phyloP scores from a whole-genome alignment of 2,329 filamentous ascomycete species.

The Blumeria hordei region DNA sequence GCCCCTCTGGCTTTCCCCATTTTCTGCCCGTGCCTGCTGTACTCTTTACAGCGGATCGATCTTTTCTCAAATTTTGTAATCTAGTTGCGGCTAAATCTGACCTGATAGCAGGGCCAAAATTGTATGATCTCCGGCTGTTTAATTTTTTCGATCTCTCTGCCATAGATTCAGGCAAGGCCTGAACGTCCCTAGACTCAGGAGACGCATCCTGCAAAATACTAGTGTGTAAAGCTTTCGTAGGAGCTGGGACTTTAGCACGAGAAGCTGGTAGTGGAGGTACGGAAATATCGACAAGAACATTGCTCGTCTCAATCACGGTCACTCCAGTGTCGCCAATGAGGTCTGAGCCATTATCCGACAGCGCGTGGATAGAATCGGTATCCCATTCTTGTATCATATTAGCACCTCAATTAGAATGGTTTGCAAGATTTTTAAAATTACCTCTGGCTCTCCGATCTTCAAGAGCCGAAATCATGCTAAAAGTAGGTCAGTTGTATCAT shows the following conservation, averaged over 20 bases:
- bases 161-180: neutral
- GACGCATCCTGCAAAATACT: neutral
- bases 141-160: neutral
- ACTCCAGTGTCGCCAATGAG: neutral
- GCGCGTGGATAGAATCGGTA: neutral
- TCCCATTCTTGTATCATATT: neutral
- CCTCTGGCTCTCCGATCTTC: constrained; percentile 1
- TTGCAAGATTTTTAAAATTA: neutral
- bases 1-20: neutral
- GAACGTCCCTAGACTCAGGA: neutral
- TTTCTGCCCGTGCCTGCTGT: neutral
- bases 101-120: neutral
- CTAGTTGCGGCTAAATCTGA: neutral
- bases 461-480: neutral
- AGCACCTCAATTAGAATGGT: neutral
- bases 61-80: neutral
- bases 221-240: neutral
- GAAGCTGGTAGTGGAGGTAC: neutral
- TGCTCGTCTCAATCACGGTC: neutral
- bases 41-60: neutral
- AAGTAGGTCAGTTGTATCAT: neutral
- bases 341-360: neutral
- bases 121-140: neutral
- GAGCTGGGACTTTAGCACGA: neutral
- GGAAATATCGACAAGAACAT: neutral